A percentile compares a stretch with the other conserved stretches of the same genome.
Evolutionary conservation across 2,329 filamentous ascomycete species (phyloP).

Genomic region (Phyllosticta citribraziliensis): DNA sequence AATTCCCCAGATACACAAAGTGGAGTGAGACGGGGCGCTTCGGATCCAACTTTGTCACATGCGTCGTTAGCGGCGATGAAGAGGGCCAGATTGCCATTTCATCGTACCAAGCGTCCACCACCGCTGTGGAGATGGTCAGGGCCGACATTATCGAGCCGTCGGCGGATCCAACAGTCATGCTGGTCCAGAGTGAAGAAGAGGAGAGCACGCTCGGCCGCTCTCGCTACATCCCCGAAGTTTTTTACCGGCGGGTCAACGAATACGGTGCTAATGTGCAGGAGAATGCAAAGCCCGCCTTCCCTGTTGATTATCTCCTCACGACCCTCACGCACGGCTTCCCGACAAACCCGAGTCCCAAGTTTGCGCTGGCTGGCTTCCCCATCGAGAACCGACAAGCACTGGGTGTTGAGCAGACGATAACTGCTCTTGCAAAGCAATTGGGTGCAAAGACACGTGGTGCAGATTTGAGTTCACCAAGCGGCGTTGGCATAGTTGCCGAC

Average conservation of each 20-base stretch:
- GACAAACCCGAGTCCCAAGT: constrained; percentile 64
- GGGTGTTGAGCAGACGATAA: constrained; percentile 74
- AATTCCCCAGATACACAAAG: constrained; percentile 81
- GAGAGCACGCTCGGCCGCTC: constrained; percentile 60
- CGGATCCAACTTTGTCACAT: constrained; percentile 95
- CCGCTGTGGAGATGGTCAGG: constrained; percentile 92
- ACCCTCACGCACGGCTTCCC: constrained; percentile 96
- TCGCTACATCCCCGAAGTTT: constrained; percentile 93
- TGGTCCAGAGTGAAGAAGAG: constrained; percentile 86
- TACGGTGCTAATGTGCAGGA: constrained; percentile 94
- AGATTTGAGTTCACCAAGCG: constrained; percentile 50
- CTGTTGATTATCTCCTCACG: constrained; percentile 90
- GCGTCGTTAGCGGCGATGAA: constrained; percentile 87
- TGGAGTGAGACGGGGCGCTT: constrained; percentile 95
- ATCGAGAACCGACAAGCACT: constrained; percentile 86
- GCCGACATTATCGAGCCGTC: constrained; percentile 93
- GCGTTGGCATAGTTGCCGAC: constrained; percentile 67
- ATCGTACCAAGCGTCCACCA: constrained; percentile 89
- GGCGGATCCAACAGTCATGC: constrained; percentile 84
- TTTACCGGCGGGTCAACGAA: constrained; percentile 91
- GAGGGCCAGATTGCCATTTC: constrained; percentile 80
- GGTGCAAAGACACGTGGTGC: constrained; percentile 45
- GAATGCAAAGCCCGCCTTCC: constrained; percentile 92
- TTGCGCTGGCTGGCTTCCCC: constrained; percentile 64
- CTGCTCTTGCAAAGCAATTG: constrained; percentile 56